These are phyloP conservation scores for Fusarium albosuccineum DNA, from an alignment of 2,329 filamentous ascomycete species.

Conservation along the genomic window DNA sequence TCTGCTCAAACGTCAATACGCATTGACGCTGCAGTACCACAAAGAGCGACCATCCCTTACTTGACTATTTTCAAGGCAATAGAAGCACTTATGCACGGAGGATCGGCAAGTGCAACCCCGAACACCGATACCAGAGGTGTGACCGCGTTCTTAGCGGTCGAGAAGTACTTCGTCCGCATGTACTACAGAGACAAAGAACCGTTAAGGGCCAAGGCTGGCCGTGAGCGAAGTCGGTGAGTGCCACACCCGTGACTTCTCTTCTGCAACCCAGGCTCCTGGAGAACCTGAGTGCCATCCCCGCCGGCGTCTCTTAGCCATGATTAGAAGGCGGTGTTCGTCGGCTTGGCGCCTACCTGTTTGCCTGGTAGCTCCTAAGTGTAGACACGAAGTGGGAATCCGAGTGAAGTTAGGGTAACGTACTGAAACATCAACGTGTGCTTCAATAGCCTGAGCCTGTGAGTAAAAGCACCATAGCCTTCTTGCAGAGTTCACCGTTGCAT, in stretches of 20 bases:
- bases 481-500: neutral
- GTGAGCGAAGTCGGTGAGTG: slow-evolving; percentile 5
- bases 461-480: neutral
- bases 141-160: neutral
- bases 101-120: neutral
- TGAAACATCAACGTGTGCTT: neutral
- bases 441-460: neutral
- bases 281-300: neutral
- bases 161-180: neutral
- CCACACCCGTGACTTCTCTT: neutral
- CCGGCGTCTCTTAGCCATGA: neutral
- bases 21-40: neutral
- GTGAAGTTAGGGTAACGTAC: neutral
- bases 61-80: neutral
- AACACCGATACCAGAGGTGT: neutral
- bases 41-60: slow-evolving; percentile 1
- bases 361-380: neutral
- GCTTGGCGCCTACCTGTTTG: slow-evolving; percentile 1
- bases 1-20: slow-evolving; percentile 2
- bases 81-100: neutral
- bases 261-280: neutral
- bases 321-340: neutral
- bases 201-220: neutral
- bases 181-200: neutral
- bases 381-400: neutral